These are phyloP conservation scores for Skeletonema costatum DNA, from an alignment of 108 stramenopile species.

Conservation along the genomic window DNA sequence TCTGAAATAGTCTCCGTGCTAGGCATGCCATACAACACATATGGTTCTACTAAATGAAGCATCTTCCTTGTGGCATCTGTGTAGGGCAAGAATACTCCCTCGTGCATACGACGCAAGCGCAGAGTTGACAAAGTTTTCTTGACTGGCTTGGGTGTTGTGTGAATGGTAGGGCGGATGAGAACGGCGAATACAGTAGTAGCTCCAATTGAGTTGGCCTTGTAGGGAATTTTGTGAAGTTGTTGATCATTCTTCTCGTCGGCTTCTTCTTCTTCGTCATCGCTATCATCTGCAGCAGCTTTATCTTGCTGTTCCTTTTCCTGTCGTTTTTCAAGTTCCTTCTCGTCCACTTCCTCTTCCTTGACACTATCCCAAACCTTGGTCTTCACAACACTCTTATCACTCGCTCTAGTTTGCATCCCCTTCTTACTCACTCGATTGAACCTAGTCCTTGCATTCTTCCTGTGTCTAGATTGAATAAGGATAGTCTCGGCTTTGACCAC, in stretches of 20 bases:
- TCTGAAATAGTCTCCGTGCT: slow-evolving; percentile 72
- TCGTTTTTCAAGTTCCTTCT: slow-evolving; percentile 37
- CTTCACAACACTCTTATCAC: slow-evolving; percentile 57
- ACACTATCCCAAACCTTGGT: slow-evolving; percentile 52
- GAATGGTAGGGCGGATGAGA: slow-evolving; percentile 70
- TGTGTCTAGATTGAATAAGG: slow-evolving; percentile 48
- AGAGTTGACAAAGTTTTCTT: slow-evolving; percentile 56
- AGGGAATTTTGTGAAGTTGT: slow-evolving; percentile 46
- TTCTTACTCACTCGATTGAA: slow-evolving; percentile 78
- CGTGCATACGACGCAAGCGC: slow-evolving; percentile 62
- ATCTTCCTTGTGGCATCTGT: slow-evolving; percentile 51
- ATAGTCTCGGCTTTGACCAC: slow-evolving; percentile 78
- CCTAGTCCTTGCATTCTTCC: slow-evolving; percentile 62
- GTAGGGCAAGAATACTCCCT: slow-evolving; percentile 83
- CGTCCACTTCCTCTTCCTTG: slow-evolving; percentile 39
- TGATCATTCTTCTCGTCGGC: slow-evolving; percentile 6
- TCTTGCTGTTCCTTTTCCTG: slow-evolving; percentile 21
- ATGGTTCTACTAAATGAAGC: slow-evolving; percentile 85
- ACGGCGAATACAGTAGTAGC: slow-evolving; percentile 71
- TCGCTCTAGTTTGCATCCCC: slow-evolving; percentile 88
- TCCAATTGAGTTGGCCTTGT: slow-evolving; percentile 80
- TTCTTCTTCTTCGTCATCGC: slow-evolving; percentile 26
- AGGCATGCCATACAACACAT: slow-evolving; percentile 79
- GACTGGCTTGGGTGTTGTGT: slow-evolving; percentile 50
- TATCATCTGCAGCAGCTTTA: slow-evolving; percentile 15